Base-by-base conservation (phyloP, 495 filamentous ascomycete species). In the Penicillium flavigenum region DNA sequence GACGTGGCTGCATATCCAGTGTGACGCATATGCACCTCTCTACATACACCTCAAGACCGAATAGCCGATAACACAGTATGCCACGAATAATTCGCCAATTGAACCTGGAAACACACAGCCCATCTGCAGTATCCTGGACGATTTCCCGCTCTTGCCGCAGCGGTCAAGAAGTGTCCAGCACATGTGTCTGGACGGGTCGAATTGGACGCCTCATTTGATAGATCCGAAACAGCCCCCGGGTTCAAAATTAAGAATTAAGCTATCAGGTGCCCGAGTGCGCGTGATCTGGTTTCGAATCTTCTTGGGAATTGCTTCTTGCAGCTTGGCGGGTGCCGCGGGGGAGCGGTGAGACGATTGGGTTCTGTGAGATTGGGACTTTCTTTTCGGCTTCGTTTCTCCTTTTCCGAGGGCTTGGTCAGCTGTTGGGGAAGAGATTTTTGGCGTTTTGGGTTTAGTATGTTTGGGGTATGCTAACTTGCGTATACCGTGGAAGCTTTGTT, bases 81-180 rank as follows among this genome's bases (percentile, higher is more conserved):
- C 11, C 19, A 43, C 16, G 39, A 11, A 44, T 24, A 44, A 12
- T 14, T 44, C 42, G 19, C 42, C 29, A 49, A 48, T 48, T 48
- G 26, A 32, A 32, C 32, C 20, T 14, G 19, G 48, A 26, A 38
- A 3, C 48, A 36, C 17, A 22, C 19, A 39, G 19, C 48, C 48
- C 24, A 32, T 31, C 22, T 44, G 51, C 49, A 52, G 31, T n/a
- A 20, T 43, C 17, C 11, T 27, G 14, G 34, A 4, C 7, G 11
- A 42, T 31, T 39, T 38, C 48, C 52, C 51, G 44, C 51, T 36
- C 51, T 42, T 16, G 14, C 14, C 47, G 48, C 51, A 36, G 52
- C 52, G 52, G 52, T 55, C 52, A 55, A 55, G 29, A 38, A 38
- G 16, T 42, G 36, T 55, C 52, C 52, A 54, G 42, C 52, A 46